A percentile compares a stretch with the other conserved stretches of the same genome.
These are phyloP conservation scores for Mortierella alpina DNA, from an alignment of 192 early-diverging fungal genomes.

Conservation along the genomic window DNA sequence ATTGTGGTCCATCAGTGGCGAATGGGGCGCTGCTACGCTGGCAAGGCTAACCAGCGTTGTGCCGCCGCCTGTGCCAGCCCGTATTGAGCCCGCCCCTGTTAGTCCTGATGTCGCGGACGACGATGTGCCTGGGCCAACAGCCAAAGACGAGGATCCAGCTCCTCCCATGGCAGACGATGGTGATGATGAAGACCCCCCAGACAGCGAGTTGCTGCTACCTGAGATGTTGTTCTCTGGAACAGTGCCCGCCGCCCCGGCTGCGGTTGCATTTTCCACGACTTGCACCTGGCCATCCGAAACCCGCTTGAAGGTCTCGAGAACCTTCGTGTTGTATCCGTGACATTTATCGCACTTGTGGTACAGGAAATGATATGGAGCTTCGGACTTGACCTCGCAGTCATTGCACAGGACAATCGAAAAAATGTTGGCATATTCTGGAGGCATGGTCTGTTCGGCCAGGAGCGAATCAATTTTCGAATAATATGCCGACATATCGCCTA, in stretches of 20 bases:
- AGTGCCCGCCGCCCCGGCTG: constrained; percentile 19
- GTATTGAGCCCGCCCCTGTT: not conserved
- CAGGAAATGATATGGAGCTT: constrained; percentile 91
- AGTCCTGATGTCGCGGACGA: not conserved
- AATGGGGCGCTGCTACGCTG: constrained; percentile 6
- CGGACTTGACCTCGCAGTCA: constrained; percentile 90
- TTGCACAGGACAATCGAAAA: constrained; percentile 89
- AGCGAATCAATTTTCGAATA: constrained; percentile 87
- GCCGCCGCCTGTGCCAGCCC: not conserved
- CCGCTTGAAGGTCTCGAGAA: constrained; percentile 68
- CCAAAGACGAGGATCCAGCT: not conserved
- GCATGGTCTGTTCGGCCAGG: constrained; percentile 88
- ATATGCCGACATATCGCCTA: constrained; percentile 84
- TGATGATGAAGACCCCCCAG: not conserved
- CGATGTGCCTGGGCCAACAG: not conserved
- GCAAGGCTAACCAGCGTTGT: constrained; percentile 7
- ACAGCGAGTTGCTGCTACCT: constrained; percentile 22
- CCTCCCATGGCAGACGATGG: constrained; percentile 1
- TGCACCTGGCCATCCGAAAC: constrained; percentile 34
- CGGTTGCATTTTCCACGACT: constrained; percentile 31
- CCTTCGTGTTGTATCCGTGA: constrained; percentile 91
- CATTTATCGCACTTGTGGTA: constrained; percentile 95
- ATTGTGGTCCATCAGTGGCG: constrained; percentile 46
- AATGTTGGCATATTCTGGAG: constrained; percentile 83
- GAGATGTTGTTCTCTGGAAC: constrained; percentile 29